phyloP scores from a whole-genome alignment of 2,329 filamentous ascomycete species.

The Botryotinia convoluta region DNA sequence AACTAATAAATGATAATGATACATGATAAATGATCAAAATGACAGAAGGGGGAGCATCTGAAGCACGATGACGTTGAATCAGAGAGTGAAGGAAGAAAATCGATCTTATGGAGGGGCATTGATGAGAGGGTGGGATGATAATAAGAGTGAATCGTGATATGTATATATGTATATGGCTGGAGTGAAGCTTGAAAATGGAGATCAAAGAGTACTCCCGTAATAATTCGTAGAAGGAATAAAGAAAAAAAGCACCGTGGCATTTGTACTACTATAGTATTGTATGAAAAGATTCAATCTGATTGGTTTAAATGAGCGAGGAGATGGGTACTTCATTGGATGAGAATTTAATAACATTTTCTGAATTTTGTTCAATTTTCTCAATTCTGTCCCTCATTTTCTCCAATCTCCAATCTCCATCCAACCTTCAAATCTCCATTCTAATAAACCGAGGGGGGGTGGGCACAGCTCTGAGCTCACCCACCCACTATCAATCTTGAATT shows the following conservation, averaged over 20 bases:
- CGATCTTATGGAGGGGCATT: neutral
- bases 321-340: neutral
- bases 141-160: neutral
- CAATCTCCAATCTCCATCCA: neutral
- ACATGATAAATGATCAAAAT: neutral
- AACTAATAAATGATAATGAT: no score
- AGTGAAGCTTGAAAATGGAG: neutral
- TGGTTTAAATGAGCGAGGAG: neutral
- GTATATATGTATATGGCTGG: neutral
- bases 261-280: neutral
- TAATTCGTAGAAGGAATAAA: no score
- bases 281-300: neutral
- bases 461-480: neutral
- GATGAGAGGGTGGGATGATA: neutral
- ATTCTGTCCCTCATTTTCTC: neutral
- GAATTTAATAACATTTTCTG: neutral
- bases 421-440: neutral
- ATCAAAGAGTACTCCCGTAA: neutral
- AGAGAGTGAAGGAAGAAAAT: neutral
- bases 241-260: neutral
- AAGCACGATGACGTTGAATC: slow-evolving; percentile 10
- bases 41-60: neutral
- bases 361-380: no score
- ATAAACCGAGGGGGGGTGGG: neutral
- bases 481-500: neutral